phyloP scores from a whole-genome alignment of 75 land plant species.

The Pseudotsuga menziesii region DNA sequence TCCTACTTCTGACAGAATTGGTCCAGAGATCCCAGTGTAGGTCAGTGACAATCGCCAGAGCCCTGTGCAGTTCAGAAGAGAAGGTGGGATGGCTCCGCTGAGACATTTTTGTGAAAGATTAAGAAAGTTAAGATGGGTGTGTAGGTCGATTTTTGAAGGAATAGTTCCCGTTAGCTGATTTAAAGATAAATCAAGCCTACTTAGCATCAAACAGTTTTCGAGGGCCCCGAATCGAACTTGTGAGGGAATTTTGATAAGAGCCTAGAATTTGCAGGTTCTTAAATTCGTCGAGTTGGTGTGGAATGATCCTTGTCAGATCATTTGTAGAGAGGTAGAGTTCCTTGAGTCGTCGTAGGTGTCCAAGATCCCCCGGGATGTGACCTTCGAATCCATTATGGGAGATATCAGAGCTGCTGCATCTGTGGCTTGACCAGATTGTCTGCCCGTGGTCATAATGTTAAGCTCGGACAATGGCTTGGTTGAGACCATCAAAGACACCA shows the following conservation, averaged over 20 bases:
- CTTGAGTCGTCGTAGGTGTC: slow-evolving; percentile 25
- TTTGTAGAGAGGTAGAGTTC: slow-evolving; percentile 47
- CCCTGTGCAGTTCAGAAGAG: not conserved
- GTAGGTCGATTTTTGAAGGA: slow-evolving; percentile 39
- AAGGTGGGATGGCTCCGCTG: not conserved
- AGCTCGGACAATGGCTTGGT: too few relatives aligned
- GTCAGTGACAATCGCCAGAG: not conserved
- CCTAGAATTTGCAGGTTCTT: slow-evolving; percentile 37
- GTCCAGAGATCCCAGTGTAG: too few relatives aligned
- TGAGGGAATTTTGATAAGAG: slow-evolving; percentile 34
- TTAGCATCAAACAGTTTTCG: slow-evolving; percentile 39
- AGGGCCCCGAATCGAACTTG: slow-evolving; percentile 48
- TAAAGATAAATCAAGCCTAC: slow-evolving; percentile 38
- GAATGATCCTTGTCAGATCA: slow-evolving; percentile 47
- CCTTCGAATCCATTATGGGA: slow-evolving; percentile 46
- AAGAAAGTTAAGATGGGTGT: slow-evolving; percentile 24
- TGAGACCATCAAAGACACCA: too few relatives aligned
- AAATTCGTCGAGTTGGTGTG: slow-evolving; percentile 45
- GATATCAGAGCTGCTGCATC: too few relatives aligned
- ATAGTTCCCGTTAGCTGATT: slow-evolving; percentile 49
- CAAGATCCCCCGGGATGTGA: slow-evolving; percentile 36
- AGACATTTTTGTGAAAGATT: slow-evolving; percentile 23
- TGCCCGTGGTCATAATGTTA: too few relatives aligned
- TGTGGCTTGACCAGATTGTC: too few relatives aligned
- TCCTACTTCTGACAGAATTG: not conserved